phyloP scores from a whole-genome alignment of 2,329 filamentous ascomycete species.

The Trichophyton schoenleinii region DNA sequence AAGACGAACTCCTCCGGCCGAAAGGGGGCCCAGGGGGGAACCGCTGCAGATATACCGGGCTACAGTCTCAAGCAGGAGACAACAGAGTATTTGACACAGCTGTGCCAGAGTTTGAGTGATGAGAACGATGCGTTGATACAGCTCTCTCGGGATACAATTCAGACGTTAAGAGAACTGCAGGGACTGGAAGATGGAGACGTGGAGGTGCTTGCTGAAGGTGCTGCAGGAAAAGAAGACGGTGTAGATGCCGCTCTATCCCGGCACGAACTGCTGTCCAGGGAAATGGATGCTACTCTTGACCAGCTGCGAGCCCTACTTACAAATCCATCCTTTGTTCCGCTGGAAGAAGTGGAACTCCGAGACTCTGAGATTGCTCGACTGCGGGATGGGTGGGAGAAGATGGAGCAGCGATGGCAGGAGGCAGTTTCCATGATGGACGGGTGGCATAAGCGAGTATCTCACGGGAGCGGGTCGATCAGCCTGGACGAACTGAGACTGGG shows the following conservation, averaged over 20 bases:
- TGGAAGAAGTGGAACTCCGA: constrained; percentile 85
- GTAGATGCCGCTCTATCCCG: constrained; percentile 37
- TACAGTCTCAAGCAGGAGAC: constrained; percentile 75
- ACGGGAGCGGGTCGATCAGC: constrained; percentile 31
- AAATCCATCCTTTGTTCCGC: constrained; percentile 89
- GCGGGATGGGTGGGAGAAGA: constrained; percentile 78
- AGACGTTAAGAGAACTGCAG: constrained; percentile 51
- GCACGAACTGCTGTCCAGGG: constrained; percentile 53
- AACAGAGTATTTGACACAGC: constrained; percentile 74
- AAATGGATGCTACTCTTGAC: constrained; percentile 65
- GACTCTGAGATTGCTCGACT: constrained; percentile 82
- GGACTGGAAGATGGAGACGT: constrained; percentile 31
- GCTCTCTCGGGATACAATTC: constrained; percentile 58
- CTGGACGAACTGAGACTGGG: constrained; percentile 33
- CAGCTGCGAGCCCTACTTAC: constrained; percentile 76
- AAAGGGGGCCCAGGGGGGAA: constrained; percentile 19
- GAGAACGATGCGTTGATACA: constrained; percentile 77
- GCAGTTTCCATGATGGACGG: constrained; percentile 82
- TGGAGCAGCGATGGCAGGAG: constrained; percentile 84
- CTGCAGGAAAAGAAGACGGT: constrained; percentile 14
- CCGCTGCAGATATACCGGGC: constrained; percentile 41
- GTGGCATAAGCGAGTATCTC: constrained; percentile 68
- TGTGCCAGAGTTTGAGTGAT: constrained; percentile 72
- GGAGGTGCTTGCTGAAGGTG: constrained; percentile 8
- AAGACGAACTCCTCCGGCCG: constrained; percentile 20